Evolutionary conservation across 495 filamentous ascomycete genomes (phyloP).

Genomic region (Penicillium soppii): DNA sequence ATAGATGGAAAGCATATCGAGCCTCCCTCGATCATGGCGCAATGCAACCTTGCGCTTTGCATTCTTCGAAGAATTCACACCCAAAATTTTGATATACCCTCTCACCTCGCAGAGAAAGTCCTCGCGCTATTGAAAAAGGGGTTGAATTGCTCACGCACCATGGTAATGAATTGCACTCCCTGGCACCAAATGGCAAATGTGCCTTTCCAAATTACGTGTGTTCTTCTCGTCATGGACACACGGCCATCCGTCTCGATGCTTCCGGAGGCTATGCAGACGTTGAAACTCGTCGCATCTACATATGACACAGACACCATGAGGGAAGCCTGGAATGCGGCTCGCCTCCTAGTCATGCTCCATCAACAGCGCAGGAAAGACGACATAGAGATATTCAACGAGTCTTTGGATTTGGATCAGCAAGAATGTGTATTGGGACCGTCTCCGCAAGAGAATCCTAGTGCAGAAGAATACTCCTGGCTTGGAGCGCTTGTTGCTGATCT

Average conservation of each 20-base stretch:
- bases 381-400: constrained; percentile 21
- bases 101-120: constrained; percentile 23
- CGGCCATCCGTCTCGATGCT: constrained; percentile 43
- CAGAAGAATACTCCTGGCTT: constrained; percentile 34
- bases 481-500: constrained; percentile 40
- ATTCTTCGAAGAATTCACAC: constrained; percentile 45
- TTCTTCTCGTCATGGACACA: constrained; percentile 50
- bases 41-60: constrained; percentile 50
- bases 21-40: constrained; percentile 41
- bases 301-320: constrained; percentile 44
- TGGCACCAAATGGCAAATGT: constrained; percentile 55
- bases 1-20: constrained; percentile 29
- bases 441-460: constrained; percentile 14
- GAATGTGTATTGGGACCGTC: constrained; percentile 8
- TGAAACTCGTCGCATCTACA: constrained; percentile 37
- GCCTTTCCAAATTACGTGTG: constrained; percentile 52
- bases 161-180: constrained; percentile 34
- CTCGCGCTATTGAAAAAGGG: constrained; percentile 25
- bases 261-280: constrained; percentile 43
- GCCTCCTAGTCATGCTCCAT: constrained; percentile 37
- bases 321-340: constrained; percentile 50
- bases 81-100: constrained; percentile 33
- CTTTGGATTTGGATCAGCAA: constrained; percentile 11
- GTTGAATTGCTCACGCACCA: constrained; percentile 30
- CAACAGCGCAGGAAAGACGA: constrained; percentile 37